Base-by-base conservation (phyloP, 306 rosid genomes). In the Cucurbita pepo region DNA sequence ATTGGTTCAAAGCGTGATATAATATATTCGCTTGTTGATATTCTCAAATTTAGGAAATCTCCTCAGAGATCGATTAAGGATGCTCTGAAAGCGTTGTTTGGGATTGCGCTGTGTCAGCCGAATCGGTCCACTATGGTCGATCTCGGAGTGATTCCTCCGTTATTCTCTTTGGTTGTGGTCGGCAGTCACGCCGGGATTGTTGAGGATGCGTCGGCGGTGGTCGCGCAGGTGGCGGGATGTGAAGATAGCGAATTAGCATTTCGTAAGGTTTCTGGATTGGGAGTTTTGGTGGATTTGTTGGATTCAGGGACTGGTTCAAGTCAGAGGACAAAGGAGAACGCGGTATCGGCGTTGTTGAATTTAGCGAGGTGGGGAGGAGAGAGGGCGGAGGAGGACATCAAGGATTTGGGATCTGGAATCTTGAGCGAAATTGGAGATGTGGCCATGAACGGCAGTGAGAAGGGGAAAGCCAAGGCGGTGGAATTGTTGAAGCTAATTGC, bases 221-320 rank as follows among this genome's bases (percentile, higher is more conserved):
- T 94, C 0, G 96, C 99, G 5, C 99, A 94, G 82, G 82, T 94
- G 5, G 97, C 97, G 2, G 99, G 97, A 1, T 94, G 97, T 73
- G 96, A 86, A 21, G 99, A 94, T 67, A 86, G 97, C 73, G 89
- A 65, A 2, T 85, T 83, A 4, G 97, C 91, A 5, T 91, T 94
- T 34, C 63, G 76, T 34, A 82, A 72, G 77, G 86, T 80, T 0
- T 79, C 90, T 0, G 97, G 96, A 0, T 19, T 82, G 3, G 85
- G 81, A 12, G 87, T 88, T 1, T 40, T 94, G 72, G 90, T 66
- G 3, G 97, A 89, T 79, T 38, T 94, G 5, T 79, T 94, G 12
- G 97, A 91, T 73, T 78, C 72, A 10, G 67, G 81, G 14, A 85
- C 89, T 1, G 92, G 89, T 1, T 72, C 90, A 38, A 89, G 87